A percentile compares a stretch with the other conserved stretches of the same genome.
phyloP scores from a whole-genome alignment of 2,329 filamentous ascomycete species.

The Taxawa tesnikishii region DNA sequence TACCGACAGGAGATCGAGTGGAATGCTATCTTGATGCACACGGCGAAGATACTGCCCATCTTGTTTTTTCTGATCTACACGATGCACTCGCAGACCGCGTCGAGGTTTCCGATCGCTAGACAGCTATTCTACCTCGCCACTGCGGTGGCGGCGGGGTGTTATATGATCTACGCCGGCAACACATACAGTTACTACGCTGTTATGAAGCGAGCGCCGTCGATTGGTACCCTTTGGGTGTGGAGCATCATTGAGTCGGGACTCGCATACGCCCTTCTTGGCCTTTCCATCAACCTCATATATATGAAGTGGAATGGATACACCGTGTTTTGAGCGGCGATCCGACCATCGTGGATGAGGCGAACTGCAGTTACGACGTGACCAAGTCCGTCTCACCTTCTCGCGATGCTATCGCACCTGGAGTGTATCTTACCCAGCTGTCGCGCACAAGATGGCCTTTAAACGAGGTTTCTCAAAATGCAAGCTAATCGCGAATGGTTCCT shows the following conservation, averaged over 20 bases:
- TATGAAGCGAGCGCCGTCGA: constrained; percentile 81
- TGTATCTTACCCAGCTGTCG: no score
- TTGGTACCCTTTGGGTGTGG: constrained; percentile 91
- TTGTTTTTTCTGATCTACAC: constrained; percentile 33
- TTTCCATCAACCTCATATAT: constrained; percentile 38
- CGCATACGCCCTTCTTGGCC: constrained; percentile 46
- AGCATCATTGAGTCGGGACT: constrained; percentile 76
- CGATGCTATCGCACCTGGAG: no score
- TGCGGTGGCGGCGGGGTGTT: constrained; percentile 56
- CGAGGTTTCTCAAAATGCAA: no score
- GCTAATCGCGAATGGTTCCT: no score
- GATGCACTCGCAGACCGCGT: constrained; percentile 26
- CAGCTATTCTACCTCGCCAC: constrained; percentile 50
- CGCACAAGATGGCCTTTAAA: no score
- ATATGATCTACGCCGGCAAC: constrained; percentile 73
- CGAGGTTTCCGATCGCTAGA: constrained; percentile 29
- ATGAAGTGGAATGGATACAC: constrained; percentile 43
- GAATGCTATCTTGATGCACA: constrained; percentile 40
- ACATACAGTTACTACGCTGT: constrained; percentile 68
- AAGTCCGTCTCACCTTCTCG: no score
- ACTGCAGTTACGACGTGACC: no score
- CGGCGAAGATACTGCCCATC: constrained; percentile 31
- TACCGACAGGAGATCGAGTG: constrained; percentile 54
- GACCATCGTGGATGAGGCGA: no score
- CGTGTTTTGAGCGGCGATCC: constrained; percentile 28